Evolutionary conservation across 805 yeast genomes (phyloP).

Genomic region (Sugiyamaella floridensis): DNA sequence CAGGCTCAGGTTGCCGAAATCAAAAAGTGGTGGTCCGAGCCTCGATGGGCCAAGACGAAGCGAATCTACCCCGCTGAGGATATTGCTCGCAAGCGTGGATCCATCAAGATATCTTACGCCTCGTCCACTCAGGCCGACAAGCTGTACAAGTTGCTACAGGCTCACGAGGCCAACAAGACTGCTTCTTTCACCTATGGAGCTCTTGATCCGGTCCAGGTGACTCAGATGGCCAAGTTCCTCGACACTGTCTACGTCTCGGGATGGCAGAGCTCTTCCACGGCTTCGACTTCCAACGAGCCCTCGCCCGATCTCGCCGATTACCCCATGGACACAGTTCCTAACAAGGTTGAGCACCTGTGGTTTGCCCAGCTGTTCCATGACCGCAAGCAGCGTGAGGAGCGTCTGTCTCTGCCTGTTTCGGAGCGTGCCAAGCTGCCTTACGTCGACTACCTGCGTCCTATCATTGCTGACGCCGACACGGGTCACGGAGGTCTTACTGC

Average conservation of each 20-base stretch:
- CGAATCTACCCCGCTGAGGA: conserved; percentile 85
- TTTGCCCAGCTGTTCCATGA: conserved; percentile 96
- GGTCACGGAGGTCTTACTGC: conserved; percentile 99
- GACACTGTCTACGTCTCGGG: conserved; percentile 93
- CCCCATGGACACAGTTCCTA: conserved; percentile 98
- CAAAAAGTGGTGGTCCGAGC: conserved; percentile 85
- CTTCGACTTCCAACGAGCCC: conserved; percentile 95
- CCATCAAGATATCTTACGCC: conserved; percentile 66
- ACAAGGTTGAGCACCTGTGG: conserved; percentile 94
- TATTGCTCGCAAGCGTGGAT: conserved; percentile 82
- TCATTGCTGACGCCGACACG: conserved; percentile 96
- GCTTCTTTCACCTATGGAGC: conserved; percentile 92
- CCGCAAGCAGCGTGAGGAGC: conserved; percentile 87
- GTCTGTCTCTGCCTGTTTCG: conserved; percentile 49
- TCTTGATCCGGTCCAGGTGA: conserved; percentile 87
- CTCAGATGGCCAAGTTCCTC: conserved; percentile 94
- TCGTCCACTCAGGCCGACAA: conserved; percentile 77
- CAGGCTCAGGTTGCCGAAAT: conserved; percentile 66
- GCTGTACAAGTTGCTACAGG: conserved; percentile 58
- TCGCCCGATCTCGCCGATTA: conserved; percentile 98
- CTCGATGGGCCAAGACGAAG: conserved; percentile 85
- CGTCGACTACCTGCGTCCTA: conserved; percentile 87
- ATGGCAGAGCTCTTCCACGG: conserved; percentile 98
- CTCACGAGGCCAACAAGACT: conserved; percentile 66
- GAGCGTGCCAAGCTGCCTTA: conserved; percentile 66